Base-by-base conservation (phyloP, 2,329 filamentous ascomycete genomes). In the Peltaster fructicola region DNA sequence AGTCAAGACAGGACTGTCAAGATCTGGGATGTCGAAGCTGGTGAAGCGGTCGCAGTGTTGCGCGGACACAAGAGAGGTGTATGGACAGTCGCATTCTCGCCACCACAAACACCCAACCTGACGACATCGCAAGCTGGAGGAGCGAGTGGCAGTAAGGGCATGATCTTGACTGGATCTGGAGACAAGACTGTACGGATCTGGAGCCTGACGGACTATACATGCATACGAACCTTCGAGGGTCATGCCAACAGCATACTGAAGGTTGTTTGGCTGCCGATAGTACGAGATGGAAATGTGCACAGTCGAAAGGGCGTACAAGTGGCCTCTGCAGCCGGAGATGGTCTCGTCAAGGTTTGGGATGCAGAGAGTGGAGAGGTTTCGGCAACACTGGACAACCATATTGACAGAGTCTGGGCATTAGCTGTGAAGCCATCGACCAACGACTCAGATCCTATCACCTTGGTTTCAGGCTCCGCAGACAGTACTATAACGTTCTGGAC, bases 1-100 rank as follows among this genome's bases (percentile, higher is more conserved):
- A 95, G 85, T 4, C 88, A 98, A 53, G 88, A 98, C 49, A 79
- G 82, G 37, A 90, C 81, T 0, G 82, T 95, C 37, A 98, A 95
- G 56, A 88, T 98, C 30, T 98, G 85, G 77, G 88, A 84, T 6
- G 64, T 75, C 5, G 74, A 84, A 37, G 79, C 88, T 46, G 84
- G 90, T 11, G 82, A 93, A 41, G 77, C 84, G 0, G 70, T 88
- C 34, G 90, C 88, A 35, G 81, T 98, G 15, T 65, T 98, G 10
- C 71, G 80, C 27, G 90, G 90, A 2, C 90, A 98, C 51, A 79
- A 80, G 45, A 71, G 88, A 48, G 88, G 90, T 48, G 85, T 98
- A 7, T 98, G 88, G 88, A 81, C 81, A 2, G 80, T 93, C 20
- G 73, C 75, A 27, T 98, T 98, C 48, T 77, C 82, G 5, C 84